Base-by-base conservation (phyloP, 192 early-diverging fungal genomes). In the Funneliformis mosseae region DNA sequence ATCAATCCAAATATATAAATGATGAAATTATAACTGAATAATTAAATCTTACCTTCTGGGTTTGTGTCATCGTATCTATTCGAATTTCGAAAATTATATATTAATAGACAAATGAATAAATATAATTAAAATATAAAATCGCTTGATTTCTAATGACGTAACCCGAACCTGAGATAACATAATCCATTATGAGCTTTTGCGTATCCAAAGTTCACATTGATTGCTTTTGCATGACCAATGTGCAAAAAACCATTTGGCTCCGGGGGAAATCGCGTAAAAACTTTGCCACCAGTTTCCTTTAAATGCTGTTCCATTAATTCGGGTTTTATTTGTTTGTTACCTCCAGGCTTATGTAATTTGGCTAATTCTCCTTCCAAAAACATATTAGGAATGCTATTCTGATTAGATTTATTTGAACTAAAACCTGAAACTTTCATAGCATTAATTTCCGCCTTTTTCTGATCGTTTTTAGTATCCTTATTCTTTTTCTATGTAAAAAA, bases 141-240 rank as follows among this genome's bases (percentile, higher is more conserved):
- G n/a, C n/a, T n/a, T n/a, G 33, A 33, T 3, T 33, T 33, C n/a
- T 33, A 33, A 33, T 33, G 33, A 33, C 33, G 33, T 33, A 33
- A 33, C 33, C 8, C 43, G 28, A 64, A 96, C 74, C 95, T 91
- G 76, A 99, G 91, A 86, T 99, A 96, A 81, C 94, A 95, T 55
- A 94, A 82, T 55, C 98, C 98, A 71, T 94, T 89, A 83, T 96
- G 92, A 14, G 93, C 93, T 80, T 91, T 90, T 25, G 98, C 98
- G 76, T 96, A 98, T 63, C 97, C 98, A 93, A 99, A 99, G 88
- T 97, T 99, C 81, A 99, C 93, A 84, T 99, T 99, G 88, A 99
- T 98, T 59, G 97, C 98, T 87, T 99, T 99, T 78, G 97, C 96
- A 83, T 99, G 98, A 71, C 98, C 97, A 86, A 99, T 99, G 85